Conservation (phyloP, 305 asterid species). For the Fraxinus paxiana region DNA sequence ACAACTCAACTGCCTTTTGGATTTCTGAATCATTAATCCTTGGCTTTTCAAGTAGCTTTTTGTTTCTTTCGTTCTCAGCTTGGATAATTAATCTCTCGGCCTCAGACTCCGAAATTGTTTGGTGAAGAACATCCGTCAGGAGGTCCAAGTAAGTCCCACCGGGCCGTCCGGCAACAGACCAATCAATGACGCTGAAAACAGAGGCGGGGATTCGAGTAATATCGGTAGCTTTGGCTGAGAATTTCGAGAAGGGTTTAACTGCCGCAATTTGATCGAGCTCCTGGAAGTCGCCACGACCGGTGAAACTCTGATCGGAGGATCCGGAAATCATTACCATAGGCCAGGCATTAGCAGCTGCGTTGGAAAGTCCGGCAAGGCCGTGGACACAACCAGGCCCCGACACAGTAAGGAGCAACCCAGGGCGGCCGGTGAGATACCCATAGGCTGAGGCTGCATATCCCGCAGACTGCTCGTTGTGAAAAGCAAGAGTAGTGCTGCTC, state of each 20-base stretch:
- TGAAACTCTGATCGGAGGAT: constrained; percentile 62
- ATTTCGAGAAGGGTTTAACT: constrained; percentile 66
- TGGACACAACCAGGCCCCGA: constrained; percentile 94
- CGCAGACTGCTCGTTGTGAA: constrained; percentile 92
- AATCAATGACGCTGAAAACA: constrained; percentile 40
- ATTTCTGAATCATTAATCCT: constrained; percentile 34
- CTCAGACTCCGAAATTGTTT: constrained; percentile 44
- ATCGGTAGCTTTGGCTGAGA: constrained; percentile 29
- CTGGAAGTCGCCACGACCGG: constrained; percentile 79
- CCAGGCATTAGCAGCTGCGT: constrained; percentile 72
- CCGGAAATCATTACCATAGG: constrained; percentile 86
- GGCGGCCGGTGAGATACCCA: constrained; percentile 72
- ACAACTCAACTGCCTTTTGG: constrained; percentile 54
- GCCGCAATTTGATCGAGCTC: constrained; percentile 80
- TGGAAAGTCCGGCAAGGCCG: constrained; percentile 81
- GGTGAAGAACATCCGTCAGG: constrained; percentile 73
- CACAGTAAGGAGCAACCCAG: constrained; percentile 77
- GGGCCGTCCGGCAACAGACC: constrained; percentile 58
- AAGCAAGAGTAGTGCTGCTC: no score
- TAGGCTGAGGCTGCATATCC: constrained; percentile 95
- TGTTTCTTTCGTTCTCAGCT: constrained; percentile 42
- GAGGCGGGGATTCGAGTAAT: no score
- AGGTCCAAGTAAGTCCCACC: constrained; percentile 79
- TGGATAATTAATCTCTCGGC: constrained; percentile 51
- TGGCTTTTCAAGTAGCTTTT: constrained; percentile 38